These are phyloP conservation scores for Zostera marina DNA, from an alignment of 116 monocot species.

Conservation along the genomic window DNA sequence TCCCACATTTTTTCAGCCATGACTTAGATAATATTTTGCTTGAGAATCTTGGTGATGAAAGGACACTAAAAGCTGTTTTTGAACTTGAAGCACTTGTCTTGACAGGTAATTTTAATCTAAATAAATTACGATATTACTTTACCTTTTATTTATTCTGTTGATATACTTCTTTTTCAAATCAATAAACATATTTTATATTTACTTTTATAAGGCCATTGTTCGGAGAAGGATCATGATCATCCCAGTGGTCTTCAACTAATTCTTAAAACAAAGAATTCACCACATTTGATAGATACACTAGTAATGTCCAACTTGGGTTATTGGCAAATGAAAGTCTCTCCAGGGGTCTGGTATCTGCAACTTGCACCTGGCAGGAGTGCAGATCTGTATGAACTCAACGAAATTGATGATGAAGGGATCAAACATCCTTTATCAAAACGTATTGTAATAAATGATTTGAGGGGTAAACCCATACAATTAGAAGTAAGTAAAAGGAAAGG, in stretches of 20 bases:
- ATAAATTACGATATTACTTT: background rate
- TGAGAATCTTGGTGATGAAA: slow-evolving; percentile 72
- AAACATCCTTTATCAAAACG: slow-evolving; percentile 27
- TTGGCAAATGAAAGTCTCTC: slow-evolving; percentile 98
- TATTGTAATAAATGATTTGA: slow-evolving; percentile 69
- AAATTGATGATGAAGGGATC: slow-evolving; percentile 20
- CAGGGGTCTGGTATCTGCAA: slow-evolving; percentile 87
- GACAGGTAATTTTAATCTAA: slow-evolving; percentile 34
- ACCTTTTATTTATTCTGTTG: background rate
- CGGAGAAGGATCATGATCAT: slow-evolving; percentile 87
- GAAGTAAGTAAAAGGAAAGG: slow-evolving; percentile 64
- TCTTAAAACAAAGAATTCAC: slow-evolving; percentile 59
- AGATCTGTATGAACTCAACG: slow-evolving; percentile 62
- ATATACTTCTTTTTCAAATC: background rate
- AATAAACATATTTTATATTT: background rate
- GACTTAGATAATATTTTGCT: slow-evolving; percentile 93
- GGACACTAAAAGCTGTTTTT: slow-evolving; percentile 85
- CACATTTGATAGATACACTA: slow-evolving; percentile 86
- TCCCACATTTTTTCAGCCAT: slow-evolving; percentile 36
- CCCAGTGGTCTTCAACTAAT: slow-evolving; percentile 94
- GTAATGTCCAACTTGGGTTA: slow-evolving; percentile 98
- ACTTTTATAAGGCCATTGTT: slow-evolving; percentile 59
- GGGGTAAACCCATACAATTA: slow-evolving; percentile 73
- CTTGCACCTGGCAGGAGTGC: slow-evolving; percentile 88
- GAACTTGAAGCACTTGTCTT: slow-evolving; percentile 95